Base-by-base conservation (phyloP, 805 yeast genomes). In the Dipodascus albidus region DNA sequence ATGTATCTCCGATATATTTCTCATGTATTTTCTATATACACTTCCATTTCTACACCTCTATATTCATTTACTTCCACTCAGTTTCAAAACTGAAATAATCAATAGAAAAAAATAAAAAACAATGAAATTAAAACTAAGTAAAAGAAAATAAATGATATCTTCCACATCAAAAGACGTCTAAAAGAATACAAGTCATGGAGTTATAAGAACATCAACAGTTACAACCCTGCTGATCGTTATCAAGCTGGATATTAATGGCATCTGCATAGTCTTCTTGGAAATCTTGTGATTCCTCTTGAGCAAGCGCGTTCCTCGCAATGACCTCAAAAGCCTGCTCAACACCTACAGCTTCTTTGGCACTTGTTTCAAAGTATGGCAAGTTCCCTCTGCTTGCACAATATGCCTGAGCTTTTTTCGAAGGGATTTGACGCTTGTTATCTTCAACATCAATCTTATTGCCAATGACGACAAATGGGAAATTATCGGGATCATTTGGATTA, bases 361-460 rank as follows among this genome's bases (percentile, higher is more conserved):
- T 83, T n/a, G 99, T 91, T 69, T 91, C 96, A 65, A 93, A 91
- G 56, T 90, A 82, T 2, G 99, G 98, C 57, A 89, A 75, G 58
- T 89, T 87, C 70, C 95, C 85, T 58, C 78, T 69, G 50, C 79
- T 76, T 53, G 76, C 78, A 53, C 85, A 80, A 67, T 78, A 75
- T 49, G 80, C 79, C 61, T 79, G 80, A 8, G 84, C 87, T 58
- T 77, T 73, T 63, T 80, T 80, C 38, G 74, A 61, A 64, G 81
- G 71, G 66, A 83, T 85, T 48, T 81, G 82, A 60, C 95, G 81
- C 70, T 89, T 87, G 60, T 83, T 76, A 62, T 91, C 98, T 64
- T 91, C 98, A 41, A 87, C 87, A 68, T 91, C 99, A 52, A 93
- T 82, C 73, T 91, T 91, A 71, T 91, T 91, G 42, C 98, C 99